Percentiles rank a stretch among this genome's conserved stretches.
Evolutionary conservation across 2,329 filamentous ascomycete genomes (phyloP).

Genomic region (Trichoderma atroviride): DNA sequence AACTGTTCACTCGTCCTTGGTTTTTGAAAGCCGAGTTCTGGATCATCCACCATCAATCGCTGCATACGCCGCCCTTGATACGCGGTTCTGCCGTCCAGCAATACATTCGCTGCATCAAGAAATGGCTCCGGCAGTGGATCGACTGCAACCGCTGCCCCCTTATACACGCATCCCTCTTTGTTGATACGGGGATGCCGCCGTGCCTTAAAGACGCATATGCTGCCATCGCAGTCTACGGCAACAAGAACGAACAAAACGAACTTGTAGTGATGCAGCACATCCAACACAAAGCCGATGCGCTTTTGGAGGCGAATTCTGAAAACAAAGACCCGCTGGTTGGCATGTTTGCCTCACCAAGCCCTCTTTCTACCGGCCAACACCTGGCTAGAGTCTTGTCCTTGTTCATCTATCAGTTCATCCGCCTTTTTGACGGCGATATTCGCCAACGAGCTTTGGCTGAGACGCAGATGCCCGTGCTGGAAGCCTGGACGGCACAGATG

Average conservation of each 20-base stretch:
- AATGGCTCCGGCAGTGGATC: constrained; percentile 36
- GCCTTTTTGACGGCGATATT: constrained; percentile 34
- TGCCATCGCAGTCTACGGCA: constrained; percentile 32
- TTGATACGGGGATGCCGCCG: constrained; percentile 31
- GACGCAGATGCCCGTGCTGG: constrained; percentile 23
- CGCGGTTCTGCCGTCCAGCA: constrained; percentile 31
- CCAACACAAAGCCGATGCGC: constrained; percentile 29
- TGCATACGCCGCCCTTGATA: background rate
- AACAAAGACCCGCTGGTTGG: background rate
- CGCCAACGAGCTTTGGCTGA: constrained; percentile 33
- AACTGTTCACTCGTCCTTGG: constrained; percentile 11
- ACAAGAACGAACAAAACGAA: constrained; percentile 34
- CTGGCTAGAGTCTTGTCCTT: constrained; percentile 32
- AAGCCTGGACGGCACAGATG: constrained; percentile 28
- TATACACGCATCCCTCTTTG: constrained; percentile 36
- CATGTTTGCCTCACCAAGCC: background rate
- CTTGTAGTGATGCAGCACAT: constrained; percentile 34
- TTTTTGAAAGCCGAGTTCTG: constrained; percentile 30
- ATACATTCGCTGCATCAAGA: constrained; percentile 33
- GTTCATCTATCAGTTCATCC: constrained; percentile 32
- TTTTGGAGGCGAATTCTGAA: constrained; percentile 18
- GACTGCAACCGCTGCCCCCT: constrained; percentile 34
- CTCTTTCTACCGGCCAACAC: constrained; percentile 26
- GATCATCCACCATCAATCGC: constrained; percentile 28
- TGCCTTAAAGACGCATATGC: constrained; percentile 38